Evolutionary conservation across 106 monocot genomes (phyloP).

Genomic region (Cymbidium sinense): DNA sequence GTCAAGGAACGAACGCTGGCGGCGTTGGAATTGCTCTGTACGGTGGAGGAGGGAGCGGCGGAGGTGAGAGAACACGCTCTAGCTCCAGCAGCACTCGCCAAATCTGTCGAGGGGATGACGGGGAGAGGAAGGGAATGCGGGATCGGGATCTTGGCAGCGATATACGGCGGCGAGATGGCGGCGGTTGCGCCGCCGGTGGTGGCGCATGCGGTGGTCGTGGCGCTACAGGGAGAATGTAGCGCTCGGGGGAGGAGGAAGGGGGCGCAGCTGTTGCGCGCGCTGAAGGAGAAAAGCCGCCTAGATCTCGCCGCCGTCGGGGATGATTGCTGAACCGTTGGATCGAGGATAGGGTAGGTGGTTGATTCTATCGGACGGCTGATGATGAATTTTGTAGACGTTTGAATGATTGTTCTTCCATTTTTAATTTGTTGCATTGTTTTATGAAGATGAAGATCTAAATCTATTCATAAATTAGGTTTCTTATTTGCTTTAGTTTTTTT

Average conservation of each 20-base stretch:
- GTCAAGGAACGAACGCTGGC: conserved; percentile 58
- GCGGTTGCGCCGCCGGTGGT: conserved; percentile 61
- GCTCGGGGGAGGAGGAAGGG: conserved; percentile 76
- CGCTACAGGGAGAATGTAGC: conserved; percentile 90
- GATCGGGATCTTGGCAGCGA: conserved; percentile 70
- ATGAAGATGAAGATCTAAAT: no score
- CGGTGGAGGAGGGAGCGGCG: conserved; percentile 56
- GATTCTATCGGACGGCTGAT: not conserved
- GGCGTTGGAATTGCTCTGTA: conserved; percentile 69
- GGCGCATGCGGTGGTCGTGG: conserved; percentile 57
- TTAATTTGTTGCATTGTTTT: not conserved
- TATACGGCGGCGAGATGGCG: conserved; percentile 38
- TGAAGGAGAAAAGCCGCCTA: conserved; percentile 61
- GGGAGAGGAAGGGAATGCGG: conserved; percentile 87
- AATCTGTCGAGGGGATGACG: conserved; percentile 52
- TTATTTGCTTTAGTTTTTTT: no score
- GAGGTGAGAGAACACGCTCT: conserved; percentile 38
- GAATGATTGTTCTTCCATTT: not conserved
- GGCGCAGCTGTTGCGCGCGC: conserved; percentile 46
- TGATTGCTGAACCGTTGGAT: not conserved
- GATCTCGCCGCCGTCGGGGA: conserved; percentile 12
- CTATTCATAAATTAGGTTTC: no score
- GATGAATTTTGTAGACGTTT: not conserved
- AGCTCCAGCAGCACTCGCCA: conserved; percentile 33
- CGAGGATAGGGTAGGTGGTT: not conserved